A percentile compares a stretch with the other conserved stretches of the same genome.
Evolutionary conservation across 2,329 filamentous ascomycete species (phyloP).

Genomic region (Capronia coronata): DNA sequence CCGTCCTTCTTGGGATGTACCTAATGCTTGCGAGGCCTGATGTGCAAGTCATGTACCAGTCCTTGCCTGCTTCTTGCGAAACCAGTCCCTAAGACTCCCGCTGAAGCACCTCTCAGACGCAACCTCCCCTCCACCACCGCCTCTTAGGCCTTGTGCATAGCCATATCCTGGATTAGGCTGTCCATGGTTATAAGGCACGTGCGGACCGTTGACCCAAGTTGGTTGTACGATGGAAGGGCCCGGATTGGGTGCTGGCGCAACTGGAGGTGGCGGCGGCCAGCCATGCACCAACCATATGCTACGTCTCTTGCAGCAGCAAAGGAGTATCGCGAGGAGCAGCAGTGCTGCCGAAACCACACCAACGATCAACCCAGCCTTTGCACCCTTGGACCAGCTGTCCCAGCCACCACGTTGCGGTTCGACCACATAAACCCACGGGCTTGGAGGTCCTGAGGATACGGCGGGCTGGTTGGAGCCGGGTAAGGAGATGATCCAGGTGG

Average conservation of each 20-base stretch:
- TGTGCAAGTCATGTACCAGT: constrained; percentile 1
- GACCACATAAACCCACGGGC: constrained; percentile 15
- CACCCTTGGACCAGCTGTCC: constrained; percentile 29
- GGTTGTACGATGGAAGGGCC: constrained; percentile 13
- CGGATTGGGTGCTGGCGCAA: background rate
- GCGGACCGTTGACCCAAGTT: constrained; percentile 11
- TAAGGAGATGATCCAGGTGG: constrained; percentile 18
- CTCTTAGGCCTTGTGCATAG: constrained; percentile 7
- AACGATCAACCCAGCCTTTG: constrained; percentile 30
- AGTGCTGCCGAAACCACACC: constrained; percentile 28
- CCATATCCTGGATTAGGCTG: constrained; percentile 4
- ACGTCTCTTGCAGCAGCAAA: constrained; percentile 17
- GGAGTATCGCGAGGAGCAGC: constrained; percentile 25
- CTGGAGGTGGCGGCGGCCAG: constrained; percentile 3
- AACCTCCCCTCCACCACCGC: background rate
- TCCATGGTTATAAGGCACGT: constrained; percentile 11
- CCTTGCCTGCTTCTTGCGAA: background rate
- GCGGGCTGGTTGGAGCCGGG: constrained; percentile 1
- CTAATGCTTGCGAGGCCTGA: background rate
- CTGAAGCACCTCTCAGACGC: background rate
- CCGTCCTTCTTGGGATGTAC: background rate
- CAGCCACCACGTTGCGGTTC: constrained; percentile 20
- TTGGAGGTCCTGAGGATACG: background rate
- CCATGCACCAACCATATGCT: constrained; percentile 26
- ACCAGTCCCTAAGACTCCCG: background rate